Evolutionary conservation across 129 eudicot genomes (phyloP).

Genomic region (Sambucus nigra): DNA sequence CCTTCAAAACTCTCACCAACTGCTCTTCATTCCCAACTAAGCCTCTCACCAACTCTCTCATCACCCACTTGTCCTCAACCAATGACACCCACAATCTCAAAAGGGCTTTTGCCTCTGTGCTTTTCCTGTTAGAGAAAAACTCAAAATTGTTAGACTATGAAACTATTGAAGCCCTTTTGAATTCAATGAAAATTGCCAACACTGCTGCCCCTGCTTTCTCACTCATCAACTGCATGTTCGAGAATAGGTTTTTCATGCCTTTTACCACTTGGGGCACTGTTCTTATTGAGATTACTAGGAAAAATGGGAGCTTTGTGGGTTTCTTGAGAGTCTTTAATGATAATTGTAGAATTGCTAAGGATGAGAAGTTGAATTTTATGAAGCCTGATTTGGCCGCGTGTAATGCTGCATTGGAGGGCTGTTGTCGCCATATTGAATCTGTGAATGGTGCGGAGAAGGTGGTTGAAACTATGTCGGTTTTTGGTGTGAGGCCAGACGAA

Average conservation of each 20-base stretch:
- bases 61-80: conserved; percentile 44
- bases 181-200: conserved; percentile 33
- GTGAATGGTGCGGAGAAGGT: conserved; percentile 66
- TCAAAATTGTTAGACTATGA: conserved; percentile 44
- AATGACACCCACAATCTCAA: conserved; percentile 56
- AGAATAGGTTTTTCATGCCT: conserved; percentile 74
- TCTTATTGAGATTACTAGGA: conserved; percentile 53
- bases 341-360: conserved; percentile 69
- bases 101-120: conserved; percentile 77
- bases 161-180: conserved; percentile 47
- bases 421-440: conserved; percentile 58
- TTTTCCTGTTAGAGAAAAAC: conserved; percentile 56
- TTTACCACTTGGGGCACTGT: conserved; percentile 59
- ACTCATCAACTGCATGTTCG: conserved; percentile 65
- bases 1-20: conserved; percentile 65
- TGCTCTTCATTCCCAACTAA: conserved; percentile 56
- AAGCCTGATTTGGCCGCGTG: conserved; percentile 75
- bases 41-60: conserved; percentile 54
- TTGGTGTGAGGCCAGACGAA: conserved; percentile 62
- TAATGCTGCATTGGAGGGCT: conserved; percentile 86
- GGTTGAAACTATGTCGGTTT: conserved; percentile 58
- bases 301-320: conserved; percentile 46
- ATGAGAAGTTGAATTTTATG: conserved; percentile 62
- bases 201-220: conserved; percentile 81
- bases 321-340: conserved; percentile 64